Base-by-base conservation (phyloP, 2,329 filamentous ascomycete species). In the Colletotrichum agaves region DNA sequence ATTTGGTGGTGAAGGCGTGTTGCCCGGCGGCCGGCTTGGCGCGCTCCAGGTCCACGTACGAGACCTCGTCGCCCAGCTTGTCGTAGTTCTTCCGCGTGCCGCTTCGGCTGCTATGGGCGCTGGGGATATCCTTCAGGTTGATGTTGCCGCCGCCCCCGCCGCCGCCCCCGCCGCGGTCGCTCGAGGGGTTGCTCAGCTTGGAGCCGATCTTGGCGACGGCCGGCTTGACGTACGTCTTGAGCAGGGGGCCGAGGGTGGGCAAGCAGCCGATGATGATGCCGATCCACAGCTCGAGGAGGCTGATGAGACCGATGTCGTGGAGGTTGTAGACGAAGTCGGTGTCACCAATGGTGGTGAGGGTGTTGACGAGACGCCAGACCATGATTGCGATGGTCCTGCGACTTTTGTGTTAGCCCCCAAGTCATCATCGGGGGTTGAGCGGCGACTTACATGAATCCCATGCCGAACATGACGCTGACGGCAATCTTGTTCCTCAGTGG, bases 221-320 rank as follows among this genome's bases (percentile, higher is more conserved):
- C 2, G 71, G 71, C 49, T 72, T 72, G 44, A 72, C 67, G 47
- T 72, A 69, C 15, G 69, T 68, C 27, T 77, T 77, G 65, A 67
- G 46, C n/a, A 67, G 17, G 13, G 65, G 79, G 15, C 80, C 80
- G 15, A 82, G 74, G 1, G 80, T 81, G 5, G 81, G 82, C 3
- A 82, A 78, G 63, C 80, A 81, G 1, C 80, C 80, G 4, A 77
- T 77, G 68, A 82, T 79, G 55, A 83, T 77, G 41, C 79, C 80
- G 12, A 82, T 67, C 64, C 64, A 67, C 23, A 80, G 72, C 70
- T 83, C 81, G 31, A 78, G 74, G 37, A 77, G 75, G 46, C 78
- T 78, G 39, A 78, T 74, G 11, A 80, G 62, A 12, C 77, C 77
- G 37, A 82, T 79, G 43, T 76, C 64, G 70, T 75, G 68, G 73